A percentile compares a stretch with the other conserved stretches of the same genome.
Conservation (phyloP, 306 rosid genomes). For the Benincasa hispida region DNA sequence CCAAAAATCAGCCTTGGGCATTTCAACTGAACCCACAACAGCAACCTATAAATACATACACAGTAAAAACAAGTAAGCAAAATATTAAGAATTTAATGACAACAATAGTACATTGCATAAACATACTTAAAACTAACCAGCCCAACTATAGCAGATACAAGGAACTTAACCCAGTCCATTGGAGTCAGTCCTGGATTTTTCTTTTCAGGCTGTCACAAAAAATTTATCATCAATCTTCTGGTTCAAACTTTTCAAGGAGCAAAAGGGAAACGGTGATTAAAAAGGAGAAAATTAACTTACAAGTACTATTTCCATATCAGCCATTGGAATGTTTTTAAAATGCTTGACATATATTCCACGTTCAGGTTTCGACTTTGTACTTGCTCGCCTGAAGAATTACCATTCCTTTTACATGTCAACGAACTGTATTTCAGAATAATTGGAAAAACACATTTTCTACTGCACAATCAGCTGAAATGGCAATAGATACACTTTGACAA, state of each 20-base stretch:
- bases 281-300: slow-evolving; percentile 37
- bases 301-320: slow-evolving; percentile 92
- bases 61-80: slow-evolving; percentile 13
- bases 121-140: slow-evolving; percentile 42
- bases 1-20: slow-evolving; percentile 74
- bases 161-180: slow-evolving; percentile 95
- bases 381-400: slow-evolving; percentile 45
- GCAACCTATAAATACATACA: slow-evolving; percentile 54
- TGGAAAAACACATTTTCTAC: neutral
- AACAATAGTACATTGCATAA: neutral
- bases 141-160: slow-evolving; percentile 80
- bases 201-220: slow-evolving; percentile 76
- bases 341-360: slow-evolving; percentile 83
- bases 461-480: neutral
- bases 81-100: slow-evolving; percentile 6
- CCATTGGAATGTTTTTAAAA: slow-evolving; percentile 87
- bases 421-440: neutral
- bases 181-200: slow-evolving; percentile 97
- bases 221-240: slow-evolving; percentile 16
- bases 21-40: slow-evolving; percentile 66
- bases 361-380: slow-evolving; percentile 30
- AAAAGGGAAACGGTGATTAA: neutral
- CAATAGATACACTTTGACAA: neutral
- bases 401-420: slow-evolving; percentile 24
- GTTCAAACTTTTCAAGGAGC: neutral